A percentile compares a stretch with the other conserved stretches of the same genome.
Evolutionary conservation across 2,329 filamentous ascomycete species (phyloP).

Genomic region (Coniella vitis): DNA sequence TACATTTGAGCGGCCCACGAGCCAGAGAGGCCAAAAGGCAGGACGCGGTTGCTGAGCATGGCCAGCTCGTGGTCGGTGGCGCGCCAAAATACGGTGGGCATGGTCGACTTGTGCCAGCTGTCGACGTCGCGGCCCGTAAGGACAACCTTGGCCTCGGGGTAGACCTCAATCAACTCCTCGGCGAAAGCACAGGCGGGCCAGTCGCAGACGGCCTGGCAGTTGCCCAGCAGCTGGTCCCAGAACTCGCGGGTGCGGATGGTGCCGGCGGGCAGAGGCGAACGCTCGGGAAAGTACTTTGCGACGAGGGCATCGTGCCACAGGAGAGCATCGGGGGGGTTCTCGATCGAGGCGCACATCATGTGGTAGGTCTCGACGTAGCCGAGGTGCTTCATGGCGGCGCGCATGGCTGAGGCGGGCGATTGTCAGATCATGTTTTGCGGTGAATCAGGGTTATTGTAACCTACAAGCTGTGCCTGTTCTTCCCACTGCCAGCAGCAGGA

Average conservation of each 20-base stretch:
- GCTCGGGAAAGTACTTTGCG: constrained; percentile 47
- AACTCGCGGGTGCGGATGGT: constrained; percentile 45
- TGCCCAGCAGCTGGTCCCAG: constrained; percentile 62
- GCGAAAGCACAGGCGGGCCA: constrained; percentile 63
- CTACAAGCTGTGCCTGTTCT: constrained; percentile 65
- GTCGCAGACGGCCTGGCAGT: constrained; percentile 62
- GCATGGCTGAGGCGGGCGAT: constrained; percentile 40
- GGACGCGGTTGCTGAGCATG: constrained; percentile 8
- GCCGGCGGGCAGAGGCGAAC: constrained; percentile 39
- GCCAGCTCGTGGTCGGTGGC: constrained; percentile 53
- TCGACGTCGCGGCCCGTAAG: constrained; percentile 61
- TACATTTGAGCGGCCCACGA: constrained; percentile 63
- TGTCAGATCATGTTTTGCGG: not conserved
- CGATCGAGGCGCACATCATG: constrained; percentile 64
- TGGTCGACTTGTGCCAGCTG: constrained; percentile 54
- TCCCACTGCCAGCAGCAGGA: constrained; percentile 61
- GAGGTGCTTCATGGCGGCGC: constrained; percentile 57
- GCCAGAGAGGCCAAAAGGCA: constrained; percentile 42
- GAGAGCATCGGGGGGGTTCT: constrained; percentile 60
- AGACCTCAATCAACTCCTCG: constrained; percentile 63
- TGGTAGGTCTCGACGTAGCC: constrained; percentile 66
- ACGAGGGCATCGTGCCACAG: constrained; percentile 64
- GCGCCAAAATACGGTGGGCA: constrained; percentile 63
- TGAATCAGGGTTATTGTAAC: constrained; percentile 21
- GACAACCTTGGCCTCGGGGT: constrained; percentile 66